These are phyloP conservation scores for Colletotrichum tanaceti DNA, from an alignment of 2,329 filamentous ascomycete species.

Conservation along the genomic window DNA sequence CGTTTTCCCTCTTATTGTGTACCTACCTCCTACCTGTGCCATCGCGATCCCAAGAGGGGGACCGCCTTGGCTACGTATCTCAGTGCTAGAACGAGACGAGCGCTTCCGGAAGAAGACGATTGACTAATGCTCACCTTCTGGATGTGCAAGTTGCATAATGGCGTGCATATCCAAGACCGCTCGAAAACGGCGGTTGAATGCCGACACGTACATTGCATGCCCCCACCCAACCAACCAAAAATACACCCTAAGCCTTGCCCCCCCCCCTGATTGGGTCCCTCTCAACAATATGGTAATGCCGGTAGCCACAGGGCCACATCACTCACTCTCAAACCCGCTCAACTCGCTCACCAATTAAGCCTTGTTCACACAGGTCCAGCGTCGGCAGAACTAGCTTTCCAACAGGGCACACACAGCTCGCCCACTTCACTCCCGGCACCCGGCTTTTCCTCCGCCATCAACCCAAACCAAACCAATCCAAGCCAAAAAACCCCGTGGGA, in stretches of 20 bases:
- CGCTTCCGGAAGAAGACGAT: conserved; percentile 1
- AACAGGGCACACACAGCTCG: conserved; percentile 5
- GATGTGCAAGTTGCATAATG: conserved; percentile 17
- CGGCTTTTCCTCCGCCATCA: conserved; percentile 25
- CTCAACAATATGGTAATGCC: conserved; percentile 37
- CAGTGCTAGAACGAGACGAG: background rate
- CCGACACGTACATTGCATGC: conserved; percentile 28
- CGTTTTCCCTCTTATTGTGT: too few species aligned
- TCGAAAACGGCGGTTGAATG: conserved; percentile 6
- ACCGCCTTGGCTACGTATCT: background rate
- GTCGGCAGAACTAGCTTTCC: background rate
- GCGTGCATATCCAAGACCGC: conserved; percentile 14
- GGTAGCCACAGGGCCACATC: background rate
- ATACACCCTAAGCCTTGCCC: background rate
- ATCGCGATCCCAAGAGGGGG: too few species aligned
- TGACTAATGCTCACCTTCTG: conserved; percentile 13
- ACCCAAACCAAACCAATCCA: conserved; percentile 3
- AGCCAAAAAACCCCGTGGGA: background rate
- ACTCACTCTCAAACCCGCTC: background rate
- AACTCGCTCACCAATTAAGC: background rate
- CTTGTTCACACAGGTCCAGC: background rate
- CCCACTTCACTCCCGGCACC: conserved; percentile 29
- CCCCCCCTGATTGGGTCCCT: conserved; percentile 38
- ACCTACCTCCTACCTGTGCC: too few species aligned
- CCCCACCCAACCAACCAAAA: conserved; percentile 28